A percentile compares a stretch with the other conserved stretches of the same genome.
These are phyloP conservation scores for Pachysolen tannophilus DNA, from an alignment of 805 yeast species.

Conservation along the genomic window DNA sequence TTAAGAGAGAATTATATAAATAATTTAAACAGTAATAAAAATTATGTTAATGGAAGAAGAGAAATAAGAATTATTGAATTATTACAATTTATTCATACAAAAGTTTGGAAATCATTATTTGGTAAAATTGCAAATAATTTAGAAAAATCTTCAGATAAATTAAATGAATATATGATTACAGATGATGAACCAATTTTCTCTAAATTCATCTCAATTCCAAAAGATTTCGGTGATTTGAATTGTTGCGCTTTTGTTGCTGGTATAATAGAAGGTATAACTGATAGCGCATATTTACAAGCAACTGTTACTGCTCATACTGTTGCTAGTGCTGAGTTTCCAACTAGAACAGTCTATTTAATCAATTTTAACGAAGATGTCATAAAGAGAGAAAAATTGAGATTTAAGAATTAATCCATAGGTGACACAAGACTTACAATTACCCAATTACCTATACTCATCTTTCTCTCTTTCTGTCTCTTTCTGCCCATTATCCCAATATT, in stretches of 20 bases:
- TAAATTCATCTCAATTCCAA: conserved; percentile 70
- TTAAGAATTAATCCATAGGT: conserved; percentile 16
- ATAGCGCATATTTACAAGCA: conserved; percentile 64
- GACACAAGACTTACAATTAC: too few relatives aligned
- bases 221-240: conserved; percentile 68
- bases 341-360: conserved; percentile 67
- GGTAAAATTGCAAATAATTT: conserved; percentile 57
- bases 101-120: conserved; percentile 67
- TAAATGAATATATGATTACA: conserved; percentile 68
- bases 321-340: conserved; percentile 48
- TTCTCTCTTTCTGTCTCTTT: too few relatives aligned
- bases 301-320: conserved; percentile 78
- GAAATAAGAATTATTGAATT: conserved; percentile 66
- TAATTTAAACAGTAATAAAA: conserved; percentile 19
- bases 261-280: conserved; percentile 74
- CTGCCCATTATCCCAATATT: too few relatives aligned
- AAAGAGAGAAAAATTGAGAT: conserved; percentile 43
- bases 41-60: conserved; percentile 30
- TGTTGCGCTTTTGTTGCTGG: conserved; percentile 85
- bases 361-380: conserved; percentile 56
- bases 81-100: conserved; percentile 65
- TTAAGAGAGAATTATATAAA: conserved; percentile 48
- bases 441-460: too few relatives aligned
- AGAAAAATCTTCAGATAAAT: conserved; percentile 41
- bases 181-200: conserved; percentile 68